phyloP scores from a whole-genome alignment of 2,329 filamentous ascomycete genomes.

The Aspergillus amoenus region DNA sequence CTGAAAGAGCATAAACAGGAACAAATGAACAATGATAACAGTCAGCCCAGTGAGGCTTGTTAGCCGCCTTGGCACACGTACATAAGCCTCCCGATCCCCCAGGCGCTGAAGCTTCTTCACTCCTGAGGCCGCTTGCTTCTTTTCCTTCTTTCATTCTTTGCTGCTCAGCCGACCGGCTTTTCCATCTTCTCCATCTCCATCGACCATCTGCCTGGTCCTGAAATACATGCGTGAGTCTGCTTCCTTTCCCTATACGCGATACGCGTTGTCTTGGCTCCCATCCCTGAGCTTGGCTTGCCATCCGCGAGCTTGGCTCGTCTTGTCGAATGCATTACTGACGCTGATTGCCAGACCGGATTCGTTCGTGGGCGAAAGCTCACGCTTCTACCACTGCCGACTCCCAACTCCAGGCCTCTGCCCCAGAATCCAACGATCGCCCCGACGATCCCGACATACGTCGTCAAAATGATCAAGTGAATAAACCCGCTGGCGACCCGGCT shows the following conservation, averaged over 20 bases:
- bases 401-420: slow-evolving; percentile 1
- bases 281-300: background rate
- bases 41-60: no score
- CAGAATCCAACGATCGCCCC: slow-evolving; percentile 2
- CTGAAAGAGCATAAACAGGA: no score
- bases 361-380: slow-evolving; percentile 44
- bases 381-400: slow-evolving; percentile 26
- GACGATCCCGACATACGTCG: slow-evolving; percentile 10
- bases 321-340: background rate
- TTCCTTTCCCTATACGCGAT: slow-evolving; percentile 10
- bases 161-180: background rate
- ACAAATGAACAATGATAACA: no score
- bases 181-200: background rate
- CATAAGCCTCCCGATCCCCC: background rate
- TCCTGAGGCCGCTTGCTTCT: slow-evolving; percentile 18
- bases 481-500: slow-evolving; percentile 15
- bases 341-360: slow-evolving; percentile 32
- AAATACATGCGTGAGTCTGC: slow-evolving; percentile 38
- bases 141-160: slow-evolving; percentile 8
- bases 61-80: no score
- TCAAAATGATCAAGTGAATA: slow-evolving; percentile 33
- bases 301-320: background rate
- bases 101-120: background rate
- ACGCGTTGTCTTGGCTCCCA: background rate
- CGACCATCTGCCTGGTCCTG: slow-evolving; percentile 22